These are phyloP conservation scores for Laburnicola sp. DNA, from an alignment of 2,329 filamentous ascomycete species.

Conservation along the genomic window DNA sequence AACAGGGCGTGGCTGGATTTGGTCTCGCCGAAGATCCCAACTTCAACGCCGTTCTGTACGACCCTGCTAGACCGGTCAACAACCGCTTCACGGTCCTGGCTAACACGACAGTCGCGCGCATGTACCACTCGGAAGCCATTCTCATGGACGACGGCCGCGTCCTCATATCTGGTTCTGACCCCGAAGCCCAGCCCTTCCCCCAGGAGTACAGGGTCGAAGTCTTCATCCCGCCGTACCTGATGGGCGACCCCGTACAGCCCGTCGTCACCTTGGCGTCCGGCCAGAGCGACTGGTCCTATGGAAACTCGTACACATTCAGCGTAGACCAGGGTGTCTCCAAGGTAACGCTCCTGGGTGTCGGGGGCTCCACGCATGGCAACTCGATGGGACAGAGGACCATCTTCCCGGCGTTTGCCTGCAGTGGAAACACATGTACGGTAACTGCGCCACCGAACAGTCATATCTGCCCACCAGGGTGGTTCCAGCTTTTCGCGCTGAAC, in stretches of 20 bases:
- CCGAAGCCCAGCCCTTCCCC: slow-evolving; percentile 50
- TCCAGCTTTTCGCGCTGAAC: slow-evolving; percentile 65
- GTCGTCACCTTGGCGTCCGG: slow-evolving; percentile 51
- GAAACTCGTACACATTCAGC: slow-evolving; percentile 50
- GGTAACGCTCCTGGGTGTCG: slow-evolving; percentile 55
- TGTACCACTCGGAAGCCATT: slow-evolving; percentile 68
- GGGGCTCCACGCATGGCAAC: slow-evolving; percentile 61
- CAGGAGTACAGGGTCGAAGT: slow-evolving; percentile 68
- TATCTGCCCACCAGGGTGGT: slow-evolving; percentile 64
- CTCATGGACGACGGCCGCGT: slow-evolving; percentile 66
- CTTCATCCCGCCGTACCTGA: slow-evolving; percentile 65
- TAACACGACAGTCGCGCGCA: slow-evolving; percentile 64
- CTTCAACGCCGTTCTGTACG: slow-evolving; percentile 64
- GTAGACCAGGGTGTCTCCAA: slow-evolving; percentile 40
- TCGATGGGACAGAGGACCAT: slow-evolving; percentile 69
- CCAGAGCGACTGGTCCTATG: slow-evolving; percentile 61
- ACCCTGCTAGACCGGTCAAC: slow-evolving; percentile 58
- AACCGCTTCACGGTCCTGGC: slow-evolving; percentile 64
- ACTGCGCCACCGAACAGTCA: slow-evolving; percentile 61
- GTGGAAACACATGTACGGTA: slow-evolving; percentile 57
- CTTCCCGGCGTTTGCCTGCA: slow-evolving; percentile 59
- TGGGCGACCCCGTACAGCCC: slow-evolving; percentile 56
- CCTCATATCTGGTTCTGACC: slow-evolving; percentile 62
- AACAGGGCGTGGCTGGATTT: slow-evolving; percentile 64
- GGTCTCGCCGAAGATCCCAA: slow-evolving; percentile 61